Conservation (phyloP, 208 protist genomes). For the Trypanosoma cruzi region DNA sequence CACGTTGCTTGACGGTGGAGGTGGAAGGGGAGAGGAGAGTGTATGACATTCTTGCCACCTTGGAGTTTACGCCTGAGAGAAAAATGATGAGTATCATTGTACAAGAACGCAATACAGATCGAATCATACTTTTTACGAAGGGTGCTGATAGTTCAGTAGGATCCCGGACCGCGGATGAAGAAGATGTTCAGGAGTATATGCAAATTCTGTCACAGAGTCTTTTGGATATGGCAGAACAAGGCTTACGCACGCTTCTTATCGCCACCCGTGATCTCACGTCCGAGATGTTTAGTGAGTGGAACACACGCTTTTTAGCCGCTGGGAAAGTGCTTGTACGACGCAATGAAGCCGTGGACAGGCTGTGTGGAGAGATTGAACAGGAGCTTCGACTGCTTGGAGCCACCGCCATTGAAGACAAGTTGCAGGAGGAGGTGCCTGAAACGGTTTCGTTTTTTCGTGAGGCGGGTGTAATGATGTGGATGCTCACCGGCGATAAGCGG, state of each 20-base stretch:
- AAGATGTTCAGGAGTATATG: constrained; percentile 55
- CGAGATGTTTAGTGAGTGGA: constrained; percentile 67
- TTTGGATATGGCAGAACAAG: constrained; percentile 74
- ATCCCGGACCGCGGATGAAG: constrained; percentile 44
- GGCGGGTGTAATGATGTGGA: constrained; percentile 96
- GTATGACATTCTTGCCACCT: constrained; percentile 82
- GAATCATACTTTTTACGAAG: constrained; percentile 91
- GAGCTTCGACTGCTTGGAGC: constrained; percentile 89
- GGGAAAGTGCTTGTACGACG: constrained; percentile 65
- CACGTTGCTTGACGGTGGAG: constrained; percentile 43
- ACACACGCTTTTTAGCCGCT: constrained; percentile 48
- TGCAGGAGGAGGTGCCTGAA: constrained; percentile 95
- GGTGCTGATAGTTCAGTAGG: constrained; percentile 87
- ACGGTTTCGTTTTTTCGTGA: constrained; percentile 91
- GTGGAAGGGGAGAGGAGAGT: constrained; percentile 32
- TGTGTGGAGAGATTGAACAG: constrained; percentile 92
- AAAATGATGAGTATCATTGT: constrained; percentile 95
- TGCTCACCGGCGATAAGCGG: constrained; percentile 98
- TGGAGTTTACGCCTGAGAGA: constrained; percentile 90
- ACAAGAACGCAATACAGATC: constrained; percentile 45
- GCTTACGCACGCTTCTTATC: constrained; percentile 91
- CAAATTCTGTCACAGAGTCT: constrained; percentile 42
- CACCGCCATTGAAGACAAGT: constrained; percentile 97
- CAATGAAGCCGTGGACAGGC: constrained; percentile 59
- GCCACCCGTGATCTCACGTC: constrained; percentile 60